Base-by-base conservation (phyloP, 176 grass and related monocot species). In the Aegilops tauschii region DNA sequence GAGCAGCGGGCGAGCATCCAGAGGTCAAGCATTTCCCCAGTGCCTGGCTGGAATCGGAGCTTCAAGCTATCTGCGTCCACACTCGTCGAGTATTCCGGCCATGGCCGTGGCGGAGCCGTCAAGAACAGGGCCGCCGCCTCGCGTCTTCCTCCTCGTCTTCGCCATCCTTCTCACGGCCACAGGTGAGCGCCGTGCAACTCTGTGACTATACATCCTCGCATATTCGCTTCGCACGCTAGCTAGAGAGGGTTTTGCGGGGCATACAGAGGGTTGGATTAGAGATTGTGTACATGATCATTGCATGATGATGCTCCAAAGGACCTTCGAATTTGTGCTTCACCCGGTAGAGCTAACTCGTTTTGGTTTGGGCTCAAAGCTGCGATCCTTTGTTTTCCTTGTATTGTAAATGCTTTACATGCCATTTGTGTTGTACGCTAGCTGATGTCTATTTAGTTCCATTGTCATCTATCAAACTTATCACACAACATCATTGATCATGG, bases 71-170 rank as follows among this genome's bases (percentile, higher is more conserved):
- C 13, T 11, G 10, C 23, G 5, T 37, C 30, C 20, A 59, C 54
- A 1, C 14, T 14, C 59, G 16, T 14, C 21, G 23, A 6, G 50
- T 1, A 11, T 7, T 18, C 16, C 72, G 72, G 13, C 72, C 84
- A 79, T 87, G 89, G 84, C 84, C 21, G 49, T 16, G 44, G 44
- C 44, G 66, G 68, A 66, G 58, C 65, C 39, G 65, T 54, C 76
- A 9, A 34, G 50, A 32, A 0, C 52, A 7, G 44, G 63, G 34
- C 13, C 54, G 47, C 25, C 49, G 73, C 29, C 11, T 0, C 25
- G 25, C 80, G 31, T 65, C 32, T 1, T 73, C 73, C 8, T 83
- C 44, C 9, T 71, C 31, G 6, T 79, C 73, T 17, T 83, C 74
- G 3, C 61, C 2, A 29, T 74, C 58, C 35, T 83, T 25, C 56